A percentile compares a stretch with the other conserved stretches of the same genome.
Conservation (phyloP, 2,329 filamentous ascomycete genomes). For the Plenodomus lindquistii region DNA sequence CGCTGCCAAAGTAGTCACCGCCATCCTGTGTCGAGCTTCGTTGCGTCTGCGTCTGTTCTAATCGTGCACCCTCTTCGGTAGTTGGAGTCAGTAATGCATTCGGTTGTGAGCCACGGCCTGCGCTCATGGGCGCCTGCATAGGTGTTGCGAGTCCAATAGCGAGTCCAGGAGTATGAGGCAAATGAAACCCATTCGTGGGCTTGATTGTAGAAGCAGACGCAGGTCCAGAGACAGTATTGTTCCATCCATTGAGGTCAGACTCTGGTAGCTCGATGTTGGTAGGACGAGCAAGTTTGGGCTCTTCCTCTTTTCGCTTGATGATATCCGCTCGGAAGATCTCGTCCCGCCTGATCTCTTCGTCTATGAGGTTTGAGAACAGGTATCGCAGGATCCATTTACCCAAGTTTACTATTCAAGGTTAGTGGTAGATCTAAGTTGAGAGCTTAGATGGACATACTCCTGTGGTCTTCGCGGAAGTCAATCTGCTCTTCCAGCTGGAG, state of each 20-base stretch:
- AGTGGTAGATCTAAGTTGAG: neutral
- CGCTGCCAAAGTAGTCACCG: slow-evolving; percentile 69
- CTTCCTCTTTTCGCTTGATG: slow-evolving; percentile 64
- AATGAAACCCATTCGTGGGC: slow-evolving; percentile 63
- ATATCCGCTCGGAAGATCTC: slow-evolving; percentile 71
- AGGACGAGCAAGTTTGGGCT: slow-evolving; percentile 63
- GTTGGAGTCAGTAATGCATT: slow-evolving; percentile 45
- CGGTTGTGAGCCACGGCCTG: slow-evolving; percentile 40
- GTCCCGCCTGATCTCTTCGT: slow-evolving; percentile 87
- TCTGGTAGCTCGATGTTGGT: slow-evolving; percentile 63
- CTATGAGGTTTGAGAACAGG: slow-evolving; percentile 84
- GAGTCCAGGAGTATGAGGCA: slow-evolving; percentile 71
- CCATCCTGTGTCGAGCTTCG: slow-evolving; percentile 61
- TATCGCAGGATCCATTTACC: slow-evolving; percentile 96
- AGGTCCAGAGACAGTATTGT: slow-evolving; percentile 41
- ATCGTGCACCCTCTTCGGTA: slow-evolving; percentile 47
- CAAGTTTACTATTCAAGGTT: slow-evolving; percentile 70
- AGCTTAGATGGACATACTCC: slow-evolving; percentile 63
- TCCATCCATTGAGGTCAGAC: slow-evolving; percentile 51
- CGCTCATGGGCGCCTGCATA: slow-evolving; percentile 43
- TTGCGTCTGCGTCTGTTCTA: slow-evolving; percentile 62
- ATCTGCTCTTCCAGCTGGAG: slow-evolving; percentile 71
- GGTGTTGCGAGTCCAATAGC: slow-evolving; percentile 79
- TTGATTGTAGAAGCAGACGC: slow-evolving; percentile 57
- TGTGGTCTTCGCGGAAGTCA: slow-evolving; percentile 88